A percentile compares a stretch with the other conserved stretches of the same genome.
These are phyloP conservation scores for Phlyctochytrium planicorne DNA, from an alignment of 192 early-diverging fungal genomes.

Conservation along the genomic window DNA sequence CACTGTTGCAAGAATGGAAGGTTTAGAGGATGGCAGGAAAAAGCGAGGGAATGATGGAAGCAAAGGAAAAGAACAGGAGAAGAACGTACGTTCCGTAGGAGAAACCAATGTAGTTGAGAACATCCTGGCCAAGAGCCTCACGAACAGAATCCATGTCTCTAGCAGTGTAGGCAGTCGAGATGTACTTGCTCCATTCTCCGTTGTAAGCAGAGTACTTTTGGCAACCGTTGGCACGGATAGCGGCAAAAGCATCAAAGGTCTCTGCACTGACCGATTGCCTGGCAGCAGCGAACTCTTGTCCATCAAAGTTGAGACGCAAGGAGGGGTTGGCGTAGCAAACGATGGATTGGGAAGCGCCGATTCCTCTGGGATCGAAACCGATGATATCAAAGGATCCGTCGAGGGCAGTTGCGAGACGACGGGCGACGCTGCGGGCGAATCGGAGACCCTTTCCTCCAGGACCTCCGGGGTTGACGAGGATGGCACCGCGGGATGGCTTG, in stretches of 20 bases:
- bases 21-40: too few species aligned
- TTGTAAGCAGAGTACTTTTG: slow-evolving; percentile 12
- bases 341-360: slow-evolving; percentile 24
- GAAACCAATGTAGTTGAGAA: slow-evolving; percentile 41
- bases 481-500: not conserved
- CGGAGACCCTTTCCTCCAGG: slow-evolving; percentile 41
- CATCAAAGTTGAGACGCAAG: not conserved
- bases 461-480: slow-evolving; percentile 30
- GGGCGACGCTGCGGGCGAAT: slow-evolving; percentile 13
- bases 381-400: slow-evolving; percentile 23
- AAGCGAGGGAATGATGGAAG: too few species aligned
- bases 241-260: slow-evolving; percentile 5
- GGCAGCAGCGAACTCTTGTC: not conserved
- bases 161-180: slow-evolving; percentile 38
- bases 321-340: slow-evolving; percentile 5
- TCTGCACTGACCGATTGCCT: too few species aligned
- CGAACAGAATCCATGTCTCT: slow-evolving; percentile 43
- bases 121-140: slow-evolving; percentile 31
- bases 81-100: slow-evolving; percentile 34
- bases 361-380: slow-evolving; percentile 38
- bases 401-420: slow-evolving; percentile 7
- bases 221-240: slow-evolving; percentile 15
- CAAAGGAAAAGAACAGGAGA: too few species aligned
- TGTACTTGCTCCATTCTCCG: slow-evolving; percentile 15
- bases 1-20: not conserved